Evolutionary conservation across 176 grass and related monocot species (phyloP), one percentile per base, ranked within the genome.

Genomic region (Aegilops bicornis): DNA sequence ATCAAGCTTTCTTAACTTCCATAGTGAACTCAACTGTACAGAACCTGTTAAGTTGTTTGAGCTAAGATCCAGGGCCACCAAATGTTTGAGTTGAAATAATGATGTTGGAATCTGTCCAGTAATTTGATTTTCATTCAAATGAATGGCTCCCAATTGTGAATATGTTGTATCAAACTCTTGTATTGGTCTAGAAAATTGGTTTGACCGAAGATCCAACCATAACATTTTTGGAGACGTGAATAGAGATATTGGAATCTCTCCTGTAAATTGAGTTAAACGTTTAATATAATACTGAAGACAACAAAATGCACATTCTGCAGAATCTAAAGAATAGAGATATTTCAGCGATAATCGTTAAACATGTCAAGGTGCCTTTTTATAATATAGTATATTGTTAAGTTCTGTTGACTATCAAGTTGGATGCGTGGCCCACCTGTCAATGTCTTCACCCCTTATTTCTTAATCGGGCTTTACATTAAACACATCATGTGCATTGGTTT

Each of bases 71-170:
- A 85, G 22, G 2, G 1, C 0, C 10, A 25, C 11, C 13, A 77
- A 54, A 13, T 33, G 35, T 66, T 16, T 69, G 15, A 84, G 56
- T 17, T 56, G 8, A 40, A 69, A 78, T 20, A 84, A 58, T 17
- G 72, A 79, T 45, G 31, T 33, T 6, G 84, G 84, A 69, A 86
- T 86, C 32, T 27, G 20, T 7, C 84, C 73, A 35, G n/a, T 79
- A 32, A 79, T 56, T 35, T 79, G 7, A 79, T 86, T 86, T 3
- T 4, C 14, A 25, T 8, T 67, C 40, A 82, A 43, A 66, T 6
- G 7, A 66, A 63, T 2, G 16, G 2, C 2, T 66, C 27, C 16
- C 27, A 66, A 7, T 2, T 6, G 27, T 30, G 62, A 35, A 8
- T n/a, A 67, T 14, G 20, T 19, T 17, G 22, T 27, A 64, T 68